A percentile compares a stretch with the other conserved stretches of the same genome.
phyloP scores from a whole-genome alignment of 2,329 filamentous ascomycete species.

The Aschersonia sp. region DNA sequence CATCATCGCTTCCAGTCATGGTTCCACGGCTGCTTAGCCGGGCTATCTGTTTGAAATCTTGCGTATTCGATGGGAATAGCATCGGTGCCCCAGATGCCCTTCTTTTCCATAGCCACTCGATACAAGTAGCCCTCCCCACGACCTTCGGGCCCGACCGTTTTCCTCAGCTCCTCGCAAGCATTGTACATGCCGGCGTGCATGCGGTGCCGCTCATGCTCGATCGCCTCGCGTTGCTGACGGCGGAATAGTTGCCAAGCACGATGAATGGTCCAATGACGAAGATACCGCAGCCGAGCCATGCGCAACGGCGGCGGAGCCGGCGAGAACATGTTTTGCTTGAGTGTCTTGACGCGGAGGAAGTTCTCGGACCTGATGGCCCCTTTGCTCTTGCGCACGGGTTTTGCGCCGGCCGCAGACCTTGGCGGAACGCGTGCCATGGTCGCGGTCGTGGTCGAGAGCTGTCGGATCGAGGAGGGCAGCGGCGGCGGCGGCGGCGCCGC shows the following conservation, averaged over 20 bases:
- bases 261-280: conserved; percentile 98
- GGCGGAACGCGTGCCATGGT: conserved; percentile 15
- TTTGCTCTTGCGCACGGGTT: conserved; percentile 14
- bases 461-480: conserved; percentile 7
- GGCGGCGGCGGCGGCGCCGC: not conserved
- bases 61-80: conserved; percentile 88
- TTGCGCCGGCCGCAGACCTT: conserved; percentile 10
- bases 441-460: conserved; percentile 16
- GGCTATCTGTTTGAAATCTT: conserved; percentile 69
- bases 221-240: conserved; percentile 47
- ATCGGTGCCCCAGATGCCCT: conserved; percentile 57
- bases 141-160: conserved; percentile 38
- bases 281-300: conserved; percentile 72
- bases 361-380: conserved; percentile 19
- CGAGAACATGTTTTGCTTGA: conserved; percentile 33
- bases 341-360: conserved; percentile 26
- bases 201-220: conserved; percentile 59
- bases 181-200: conserved; percentile 69
- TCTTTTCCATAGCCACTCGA: conserved; percentile 81
- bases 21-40: conserved; percentile 72
- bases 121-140: conserved; percentile 61
- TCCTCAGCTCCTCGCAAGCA: conserved; percentile 73
- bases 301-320: conserved; percentile 55
- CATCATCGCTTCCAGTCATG: conserved; percentile 64
- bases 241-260: conserved; percentile 81